phyloP scores from a whole-genome alignment of 2,329 filamentous ascomycete species.

The Diplodia sapinea region DNA sequence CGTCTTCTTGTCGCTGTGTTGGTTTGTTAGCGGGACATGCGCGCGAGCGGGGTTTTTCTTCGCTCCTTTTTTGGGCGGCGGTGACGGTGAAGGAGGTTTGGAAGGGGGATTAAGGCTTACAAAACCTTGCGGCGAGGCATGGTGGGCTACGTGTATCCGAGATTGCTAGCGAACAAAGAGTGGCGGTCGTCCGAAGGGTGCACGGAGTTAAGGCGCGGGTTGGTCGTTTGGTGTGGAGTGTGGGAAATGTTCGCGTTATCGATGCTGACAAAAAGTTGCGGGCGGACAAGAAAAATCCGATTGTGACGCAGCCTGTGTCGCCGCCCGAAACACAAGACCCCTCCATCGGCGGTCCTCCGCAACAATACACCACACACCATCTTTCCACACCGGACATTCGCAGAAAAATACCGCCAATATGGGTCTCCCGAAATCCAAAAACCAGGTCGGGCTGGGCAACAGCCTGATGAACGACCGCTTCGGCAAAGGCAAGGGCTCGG shows the following conservation, averaged over 20 bases:
- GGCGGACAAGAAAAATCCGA: constrained; percentile 31
- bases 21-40: constrained; percentile 40
- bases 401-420: constrained; percentile 53
- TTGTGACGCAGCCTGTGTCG: constrained; percentile 23
- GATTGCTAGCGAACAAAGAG: background rate
- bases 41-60: background rate
- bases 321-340: constrained; percentile 28
- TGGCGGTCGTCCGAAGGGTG: constrained; percentile 5
- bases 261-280: constrained; percentile 33
- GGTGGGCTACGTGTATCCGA: constrained; percentile 6
- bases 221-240: constrained; percentile 24
- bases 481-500: constrained; percentile 84
- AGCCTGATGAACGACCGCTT: constrained; percentile 99
- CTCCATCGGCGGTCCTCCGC: constrained; percentile 31
- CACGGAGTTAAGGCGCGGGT: constrained; percentile 22
- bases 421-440: constrained; percentile 91
- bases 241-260: constrained; percentile 18
- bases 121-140: constrained; percentile 72
- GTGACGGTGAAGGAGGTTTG: background rate
- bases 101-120: constrained; percentile 53
- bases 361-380: constrained; percentile 35
- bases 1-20: constrained; percentile 79
- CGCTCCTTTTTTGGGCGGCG: background rate
- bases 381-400: background rate
- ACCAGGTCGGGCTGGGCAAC: constrained; percentile 92